Percentiles rank a stretch among this genome's conserved stretches.
These are phyloP conservation scores for Eutrema yunnanense DNA, from an alignment of 345 rosid species.

Conservation along the genomic window DNA sequence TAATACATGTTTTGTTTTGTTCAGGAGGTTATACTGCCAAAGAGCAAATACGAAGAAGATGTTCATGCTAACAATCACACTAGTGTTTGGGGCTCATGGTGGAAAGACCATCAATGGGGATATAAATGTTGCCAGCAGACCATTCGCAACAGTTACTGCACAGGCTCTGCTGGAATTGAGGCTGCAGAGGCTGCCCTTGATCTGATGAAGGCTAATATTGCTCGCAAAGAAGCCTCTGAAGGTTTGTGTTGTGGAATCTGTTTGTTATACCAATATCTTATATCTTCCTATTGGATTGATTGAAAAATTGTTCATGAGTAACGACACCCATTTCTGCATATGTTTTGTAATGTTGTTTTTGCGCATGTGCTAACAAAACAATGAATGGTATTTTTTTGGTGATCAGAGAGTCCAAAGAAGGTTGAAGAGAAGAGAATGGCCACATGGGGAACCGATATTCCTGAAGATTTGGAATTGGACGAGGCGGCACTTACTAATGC, in stretches of 20 bases:
- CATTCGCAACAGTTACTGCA: slow-evolving; percentile 76
- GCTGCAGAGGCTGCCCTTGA: slow-evolving; percentile 87
- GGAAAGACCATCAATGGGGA: slow-evolving; percentile 92
- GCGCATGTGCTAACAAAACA: slow-evolving; percentile 3
- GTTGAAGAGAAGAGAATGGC: slow-evolving; percentile 52
- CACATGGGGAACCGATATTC: slow-evolving; percentile 74
- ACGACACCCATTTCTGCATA: neutral
- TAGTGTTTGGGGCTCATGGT: slow-evolving; percentile 88
- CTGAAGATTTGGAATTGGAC: slow-evolving; percentile 59
- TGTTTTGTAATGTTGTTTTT: neutral
- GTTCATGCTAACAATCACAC: slow-evolving; percentile 59
- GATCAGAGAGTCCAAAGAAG: slow-evolving; percentile 28
- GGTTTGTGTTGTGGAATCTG: slow-evolving; percentile 12
- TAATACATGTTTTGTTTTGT: neutral
- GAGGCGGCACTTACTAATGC: slow-evolving; percentile 54
- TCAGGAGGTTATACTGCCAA: slow-evolving; percentile 61
- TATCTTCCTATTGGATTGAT: neutral
- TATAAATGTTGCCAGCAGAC: slow-evolving; percentile 83
- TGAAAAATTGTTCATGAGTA: neutral
- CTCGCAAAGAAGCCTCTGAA: slow-evolving; percentile 60
- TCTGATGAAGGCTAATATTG: slow-evolving; percentile 78
- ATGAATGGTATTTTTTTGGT: neutral
- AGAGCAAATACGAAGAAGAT: slow-evolving; percentile 72
- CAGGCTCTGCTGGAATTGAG: slow-evolving; percentile 89
- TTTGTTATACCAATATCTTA: neutral